Evolutionary conservation across 2,329 filamentous ascomycete genomes (phyloP).

Genomic region (Paraphoma chrysanthemicola): DNA sequence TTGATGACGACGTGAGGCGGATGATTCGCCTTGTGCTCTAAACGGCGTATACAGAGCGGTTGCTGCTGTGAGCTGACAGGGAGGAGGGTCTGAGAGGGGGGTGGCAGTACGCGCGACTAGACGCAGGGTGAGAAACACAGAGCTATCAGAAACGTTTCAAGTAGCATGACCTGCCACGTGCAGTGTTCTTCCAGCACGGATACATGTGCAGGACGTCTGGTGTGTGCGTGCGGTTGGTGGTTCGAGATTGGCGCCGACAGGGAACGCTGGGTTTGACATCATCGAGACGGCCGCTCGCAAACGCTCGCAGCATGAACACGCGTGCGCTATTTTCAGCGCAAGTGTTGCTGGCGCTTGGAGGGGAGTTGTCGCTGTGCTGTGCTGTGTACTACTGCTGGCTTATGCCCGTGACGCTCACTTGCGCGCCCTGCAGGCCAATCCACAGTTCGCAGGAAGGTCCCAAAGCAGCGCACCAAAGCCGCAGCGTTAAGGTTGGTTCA

Average conservation of each 20-base stretch:
- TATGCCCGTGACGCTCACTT: background rate
- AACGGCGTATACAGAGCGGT: background rate
- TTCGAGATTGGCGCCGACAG: constrained; percentile 10
- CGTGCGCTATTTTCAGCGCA: constrained; percentile 8
- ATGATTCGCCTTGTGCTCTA: background rate
- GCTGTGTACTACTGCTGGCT: background rate
- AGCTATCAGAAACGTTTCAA: constrained; percentile 2
- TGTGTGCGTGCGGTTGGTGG: constrained; percentile 1
- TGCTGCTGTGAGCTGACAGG: background rate
- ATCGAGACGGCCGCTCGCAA: constrained; percentile 16
- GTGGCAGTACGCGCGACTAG: background rate
- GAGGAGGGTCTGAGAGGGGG: background rate
- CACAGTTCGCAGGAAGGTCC: background rate
- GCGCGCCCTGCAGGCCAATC: background rate
- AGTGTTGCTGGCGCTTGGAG: background rate
- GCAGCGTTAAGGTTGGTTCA: constrained; percentile 9
- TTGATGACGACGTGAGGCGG: background rate
- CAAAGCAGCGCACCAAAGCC: background rate
- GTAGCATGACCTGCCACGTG: background rate
- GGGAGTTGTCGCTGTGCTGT: too few relatives aligned
- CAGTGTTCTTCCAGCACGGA: background rate
- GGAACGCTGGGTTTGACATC: constrained; percentile 22
- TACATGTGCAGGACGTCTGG: background rate
- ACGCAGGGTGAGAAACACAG: background rate
- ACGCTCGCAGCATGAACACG: constrained; percentile 16